A percentile compares a stretch with the other conserved stretches of the same genome.
Conservation (phyloP, 2,329 filamentous ascomycete species). For the Epichloe amarillans region DNA sequence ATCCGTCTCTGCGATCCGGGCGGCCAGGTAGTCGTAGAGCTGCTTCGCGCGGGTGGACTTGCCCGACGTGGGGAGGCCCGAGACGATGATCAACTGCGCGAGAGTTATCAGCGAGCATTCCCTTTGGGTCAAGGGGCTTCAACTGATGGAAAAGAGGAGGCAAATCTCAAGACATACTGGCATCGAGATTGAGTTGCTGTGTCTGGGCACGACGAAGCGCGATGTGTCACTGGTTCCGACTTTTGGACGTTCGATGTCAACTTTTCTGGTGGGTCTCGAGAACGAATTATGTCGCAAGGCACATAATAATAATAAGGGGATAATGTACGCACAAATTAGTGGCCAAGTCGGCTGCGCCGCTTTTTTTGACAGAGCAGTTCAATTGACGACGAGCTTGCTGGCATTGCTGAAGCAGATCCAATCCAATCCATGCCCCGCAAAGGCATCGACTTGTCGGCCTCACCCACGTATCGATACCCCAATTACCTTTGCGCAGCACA, state of each 20-base stretch:
- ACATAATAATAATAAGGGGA: too few relatives aligned
- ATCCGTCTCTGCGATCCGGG: constrained; percentile 32
- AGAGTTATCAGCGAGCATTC: constrained; percentile 3
- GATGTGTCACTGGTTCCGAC: neutral
- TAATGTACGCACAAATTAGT: too few relatives aligned
- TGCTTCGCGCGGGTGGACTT: constrained; percentile 55
- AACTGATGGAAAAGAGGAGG: neutral
- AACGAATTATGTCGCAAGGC: neutral
- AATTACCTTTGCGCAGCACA: neutral
- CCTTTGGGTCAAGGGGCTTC: neutral
- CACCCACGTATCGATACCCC: neutral
- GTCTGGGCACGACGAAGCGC: neutral
- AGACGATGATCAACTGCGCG: constrained; percentile 51
- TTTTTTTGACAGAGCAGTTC: too few relatives aligned
- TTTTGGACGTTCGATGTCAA: neutral
- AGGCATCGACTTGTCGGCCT: neutral
- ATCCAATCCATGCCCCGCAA: neutral
- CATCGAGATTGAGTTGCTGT: neutral
- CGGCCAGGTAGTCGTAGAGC: constrained; percentile 49
- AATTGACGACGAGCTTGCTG: too few relatives aligned
- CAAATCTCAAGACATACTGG: neutral
- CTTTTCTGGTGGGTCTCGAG: constrained; percentile 2
- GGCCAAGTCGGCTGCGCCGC: too few relatives aligned
- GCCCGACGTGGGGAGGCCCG: constrained; percentile 54
- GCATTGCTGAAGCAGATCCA: too few relatives aligned